Evolutionary conservation across 2,329 filamentous ascomycete genomes (phyloP), one percentile per base, ranked within the genome.

Genomic region (Ascomycota sp.): DNA sequence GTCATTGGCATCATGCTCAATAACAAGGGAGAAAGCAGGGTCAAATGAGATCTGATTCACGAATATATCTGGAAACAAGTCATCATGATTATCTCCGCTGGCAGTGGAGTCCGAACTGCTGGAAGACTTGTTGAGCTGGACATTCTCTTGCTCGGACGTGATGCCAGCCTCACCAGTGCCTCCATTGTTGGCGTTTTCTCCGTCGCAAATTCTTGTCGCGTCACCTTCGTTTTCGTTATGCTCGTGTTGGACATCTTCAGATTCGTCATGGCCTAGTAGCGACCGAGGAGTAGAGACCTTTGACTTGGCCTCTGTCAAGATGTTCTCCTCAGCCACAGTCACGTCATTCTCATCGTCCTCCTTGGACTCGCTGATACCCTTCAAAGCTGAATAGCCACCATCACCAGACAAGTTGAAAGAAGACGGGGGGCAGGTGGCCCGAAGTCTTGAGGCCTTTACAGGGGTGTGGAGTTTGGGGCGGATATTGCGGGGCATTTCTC

Each of bases 291-390:
- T 48, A 42, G 49, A 42, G 35, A 48, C n/a, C n/a, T n/a, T n/a
- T 46, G 24, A 53, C 46, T 47, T 39, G 37, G 50, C 52, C 38
- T 61, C 52, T 32, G 52, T 51, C 33, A 79, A 59, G 36, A 85
- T 80, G 40, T 75, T 69, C 57, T 83, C 79, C 65, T 89, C 80
- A 57, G 71, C 65, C 61, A 72, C 69, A 45, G 77, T 67, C 32
- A 86, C 69, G 60, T 79, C 69, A 38, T 78, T 69, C 50, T 86
- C 75, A 47, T 86, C 79, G 38, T 81, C 75, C 36, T 85, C 67
- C 31, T 67, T 78, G 8, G 70, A 75, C 41, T 85, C 79, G 40
- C 69, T 79, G 35, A 91, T 75, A 29, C 82, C 69, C 45, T 86
- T 78, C 35, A 91, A 75, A 23, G 63, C 76, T 2, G 72, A 77